Base-by-base conservation (phyloP, 371 early-diverging fungal genomes). In the Saksenaea oblongispora region DNA sequence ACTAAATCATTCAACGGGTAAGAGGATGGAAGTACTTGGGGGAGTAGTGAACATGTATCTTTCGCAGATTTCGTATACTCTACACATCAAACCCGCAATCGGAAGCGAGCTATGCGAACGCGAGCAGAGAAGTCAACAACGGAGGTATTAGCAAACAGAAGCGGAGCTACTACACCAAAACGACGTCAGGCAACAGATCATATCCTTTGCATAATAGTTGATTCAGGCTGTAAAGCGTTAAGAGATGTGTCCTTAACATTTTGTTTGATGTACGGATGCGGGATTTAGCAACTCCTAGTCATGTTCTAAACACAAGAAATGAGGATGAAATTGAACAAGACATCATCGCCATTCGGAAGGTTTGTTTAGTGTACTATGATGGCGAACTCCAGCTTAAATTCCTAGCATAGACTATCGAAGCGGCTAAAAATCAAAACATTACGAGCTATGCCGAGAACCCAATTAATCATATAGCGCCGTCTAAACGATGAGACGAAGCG, bases 121-220 rank as follows among this genome's bases (percentile, higher is more conserved):
- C 65, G 63, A 54, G 69, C 80, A 15, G 89, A 87, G 22, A 71
- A 86, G 37, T 93, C 51, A 22, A 47, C 51, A 47, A 22, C 24
- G 11, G 51, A 47, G 22, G 22, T 22, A 9, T 22, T 47, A 3
- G 22, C 17, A 8, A 24, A 22, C 22, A 47, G 3, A 47, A 22
- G 18, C 22, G 51, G 51, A 0, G 5, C 51, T 22, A 22, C 51
- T 47, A n/a, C 27, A 3, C 51, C 51, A 22, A 47, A 22, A 22
- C n/a, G 24, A 22, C 51, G 51, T 26, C n/a, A 47, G n/a, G 51
- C 51, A 17, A 11, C 27, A 5, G 51, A 47, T 47, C 51, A 47
- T 47, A 47, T 47, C 51, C 51, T 47, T 47, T 47, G 7, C 22
- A 18, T 47, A 8, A 1, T 22, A 5, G 22, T 22, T 18, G 22